Evolutionary conservation across 2,329 filamentous ascomycete genomes (phyloP).

Genomic region (Talaromyces sp.): DNA sequence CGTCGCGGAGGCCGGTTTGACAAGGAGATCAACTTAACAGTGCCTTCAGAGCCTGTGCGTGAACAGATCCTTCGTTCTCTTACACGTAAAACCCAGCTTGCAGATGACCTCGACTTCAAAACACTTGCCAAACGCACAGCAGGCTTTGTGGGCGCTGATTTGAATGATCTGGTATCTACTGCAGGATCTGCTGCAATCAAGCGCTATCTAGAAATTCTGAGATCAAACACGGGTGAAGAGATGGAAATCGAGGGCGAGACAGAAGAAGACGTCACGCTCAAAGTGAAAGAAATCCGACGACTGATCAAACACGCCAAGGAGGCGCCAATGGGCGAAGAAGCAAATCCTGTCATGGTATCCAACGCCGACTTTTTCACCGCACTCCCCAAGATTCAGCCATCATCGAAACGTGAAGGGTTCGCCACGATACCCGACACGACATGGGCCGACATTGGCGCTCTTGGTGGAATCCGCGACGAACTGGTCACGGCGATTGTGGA

Average conservation of each 20-base stretch:
- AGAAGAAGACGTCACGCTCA: conserved; percentile 29
- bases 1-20: conserved; percentile 72
- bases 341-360: conserved; percentile 52
- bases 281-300: conserved; percentile 43
- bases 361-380: conserved; percentile 69
- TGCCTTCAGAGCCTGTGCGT: conserved; percentile 73
- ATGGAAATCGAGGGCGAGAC: conserved; percentile 49
- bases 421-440: conserved; percentile 89
- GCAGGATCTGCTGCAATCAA: conserved; percentile 62
- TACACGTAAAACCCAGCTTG: conserved; percentile 60
- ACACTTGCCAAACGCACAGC: conserved; percentile 77
- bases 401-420: conserved; percentile 88
- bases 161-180: conserved; percentile 66
- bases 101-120: conserved; percentile 66
- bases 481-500: conserved; percentile 82
- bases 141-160: conserved; percentile 87
- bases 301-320: conserved; percentile 53
- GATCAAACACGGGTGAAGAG: conserved; percentile 38
- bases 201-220: conserved; percentile 52
- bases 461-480: conserved; percentile 72
- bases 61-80: conserved; percentile 72
- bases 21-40: conserved; percentile 78
- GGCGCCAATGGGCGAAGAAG: conserved; percentile 48
- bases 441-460: conserved; percentile 86
- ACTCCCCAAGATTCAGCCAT: conserved; percentile 70